A percentile compares a stretch with the other conserved stretches of the same genome.
Conservation (phyloP, 1,139 yeast genomes). For the Arxiozyma telluris region DNA sequence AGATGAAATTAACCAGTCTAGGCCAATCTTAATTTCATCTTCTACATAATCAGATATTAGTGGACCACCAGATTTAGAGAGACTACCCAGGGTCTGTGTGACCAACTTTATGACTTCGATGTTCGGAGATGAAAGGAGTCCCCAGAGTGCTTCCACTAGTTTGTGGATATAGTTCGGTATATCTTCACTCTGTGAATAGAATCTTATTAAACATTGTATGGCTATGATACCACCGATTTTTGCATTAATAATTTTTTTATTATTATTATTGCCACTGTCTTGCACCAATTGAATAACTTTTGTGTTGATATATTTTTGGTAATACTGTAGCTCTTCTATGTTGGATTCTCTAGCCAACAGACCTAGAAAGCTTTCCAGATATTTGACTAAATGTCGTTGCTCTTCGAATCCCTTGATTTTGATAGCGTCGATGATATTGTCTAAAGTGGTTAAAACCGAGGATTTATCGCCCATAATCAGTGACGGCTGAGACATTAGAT, state of each 20-base stretch:
- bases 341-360: conserved; percentile 70
- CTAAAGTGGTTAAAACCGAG: neutral
- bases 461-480: neutral
- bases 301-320: conserved; percentile 79
- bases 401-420: conserved; percentile 35
- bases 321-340: conserved; percentile 68
- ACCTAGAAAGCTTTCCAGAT: conserved; percentile 56
- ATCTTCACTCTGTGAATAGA: conserved; percentile 67
- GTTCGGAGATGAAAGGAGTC: conserved; percentile 73
- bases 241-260: conserved; percentile 32
- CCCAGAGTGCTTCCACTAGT: conserved; percentile 75
- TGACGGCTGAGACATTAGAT: neutral
- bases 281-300: conserved; percentile 76
- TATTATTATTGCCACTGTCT: conserved; percentile 37
- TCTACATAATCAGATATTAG: conserved; percentile 89
- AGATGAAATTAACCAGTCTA: conserved; percentile 74
- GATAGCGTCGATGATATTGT: conserved; percentile 22
- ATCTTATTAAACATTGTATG: conserved; percentile 73
- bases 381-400: conserved; percentile 51
- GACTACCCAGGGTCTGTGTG: conserved; percentile 73
- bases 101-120: conserved; percentile 79
- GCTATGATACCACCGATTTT: conserved; percentile 88
- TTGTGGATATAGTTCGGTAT: conserved; percentile 83
- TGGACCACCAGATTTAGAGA: conserved; percentile 84
- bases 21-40: conserved; percentile 80